These are phyloP conservation scores for Capronia americana DNA, from an alignment of 2,329 filamentous ascomycete species.

Conservation along the genomic window DNA sequence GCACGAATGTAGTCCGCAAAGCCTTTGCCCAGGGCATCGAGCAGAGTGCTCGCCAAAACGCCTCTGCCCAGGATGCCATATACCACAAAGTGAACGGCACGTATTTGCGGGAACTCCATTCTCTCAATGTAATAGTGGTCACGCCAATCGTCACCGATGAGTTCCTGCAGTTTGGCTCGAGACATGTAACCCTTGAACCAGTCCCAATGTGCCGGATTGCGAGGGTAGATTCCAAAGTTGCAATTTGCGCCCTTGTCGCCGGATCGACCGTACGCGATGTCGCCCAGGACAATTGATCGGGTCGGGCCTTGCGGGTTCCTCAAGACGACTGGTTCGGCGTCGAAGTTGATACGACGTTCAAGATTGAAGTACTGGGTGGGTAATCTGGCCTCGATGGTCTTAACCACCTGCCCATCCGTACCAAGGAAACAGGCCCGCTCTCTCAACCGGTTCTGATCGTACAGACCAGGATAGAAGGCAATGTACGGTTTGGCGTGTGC, in stretches of 20 bases:
- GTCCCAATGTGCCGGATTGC: slow-evolving; percentile 38
- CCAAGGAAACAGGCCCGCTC: too few species aligned
- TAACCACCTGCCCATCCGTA: too few species aligned
- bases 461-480: too few species aligned
- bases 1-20: slow-evolving; percentile 60
- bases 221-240: slow-evolving; percentile 51
- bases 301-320: too few species aligned
- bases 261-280: slow-evolving; percentile 53
- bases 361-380: too few species aligned
- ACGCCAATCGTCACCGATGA: slow-evolving; percentile 55
- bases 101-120: slow-evolving; percentile 54
- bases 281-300: slow-evolving; percentile 45
- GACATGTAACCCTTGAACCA: slow-evolving; percentile 53
- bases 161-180: slow-evolving; percentile 44
- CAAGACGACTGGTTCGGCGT: too few species aligned
- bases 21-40: slow-evolving; percentile 62
- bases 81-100: slow-evolving; percentile 59
- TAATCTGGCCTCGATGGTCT: too few species aligned
- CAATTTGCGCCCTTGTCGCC: slow-evolving; percentile 50
- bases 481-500: too few species aligned
- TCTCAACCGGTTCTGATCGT: too few species aligned
- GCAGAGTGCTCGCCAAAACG: slow-evolving; percentile 55
- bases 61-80: slow-evolving; percentile 55
- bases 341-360: too few species aligned
- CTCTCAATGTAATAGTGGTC: slow-evolving; percentile 53